Conservation (phyloP, 495 filamentous ascomycete species). For the Bacidia rubella region DNA sequence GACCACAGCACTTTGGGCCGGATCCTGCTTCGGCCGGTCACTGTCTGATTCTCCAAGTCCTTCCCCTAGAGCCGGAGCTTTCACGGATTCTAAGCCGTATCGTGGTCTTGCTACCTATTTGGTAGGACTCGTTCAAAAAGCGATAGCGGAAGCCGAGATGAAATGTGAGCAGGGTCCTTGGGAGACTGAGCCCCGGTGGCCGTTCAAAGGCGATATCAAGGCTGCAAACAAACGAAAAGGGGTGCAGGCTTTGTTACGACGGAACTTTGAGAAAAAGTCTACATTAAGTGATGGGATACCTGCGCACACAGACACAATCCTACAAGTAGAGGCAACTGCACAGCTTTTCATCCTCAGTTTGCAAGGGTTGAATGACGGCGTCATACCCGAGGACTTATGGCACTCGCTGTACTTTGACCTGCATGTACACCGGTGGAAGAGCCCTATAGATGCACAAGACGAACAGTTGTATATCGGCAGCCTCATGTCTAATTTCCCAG, state of each 20-base stretch:
- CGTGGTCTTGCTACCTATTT: slow-evolving; percentile 77
- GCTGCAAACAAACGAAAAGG: background rate
- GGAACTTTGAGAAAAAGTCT: slow-evolving; percentile 22
- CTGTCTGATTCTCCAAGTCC: slow-evolving; percentile 3
- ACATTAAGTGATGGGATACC: background rate
- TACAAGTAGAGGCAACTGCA: slow-evolving; percentile 55
- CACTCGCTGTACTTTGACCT: background rate
- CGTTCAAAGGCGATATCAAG: slow-evolving; percentile 34
- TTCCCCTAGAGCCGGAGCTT: slow-evolving; percentile 48
- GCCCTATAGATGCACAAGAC: background rate
- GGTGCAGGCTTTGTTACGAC: slow-evolving; percentile 19
- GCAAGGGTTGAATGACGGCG: slow-evolving; percentile 55
- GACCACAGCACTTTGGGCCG: slow-evolving; percentile 61
- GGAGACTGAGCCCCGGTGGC: slow-evolving; percentile 52
- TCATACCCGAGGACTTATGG: slow-evolving; percentile 37
- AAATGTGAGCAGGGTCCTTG: slow-evolving; percentile 43
- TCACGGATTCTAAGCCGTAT: slow-evolving; percentile 35
- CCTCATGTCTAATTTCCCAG: background rate
- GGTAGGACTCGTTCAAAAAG: slow-evolving; percentile 59
- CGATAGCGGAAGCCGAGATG: slow-evolving; percentile 76
- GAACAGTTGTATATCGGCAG: background rate
- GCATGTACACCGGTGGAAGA: background rate
- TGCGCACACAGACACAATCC: slow-evolving; percentile 31
- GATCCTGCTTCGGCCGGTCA: slow-evolving; percentile 69
- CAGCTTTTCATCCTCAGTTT: slow-evolving; percentile 61